Evolutionary conservation across 192 early-diverging fungal genomes (phyloP), one percentile per base, ranked within the genome.

Genomic region (Lobosporangium transversale): DNA sequence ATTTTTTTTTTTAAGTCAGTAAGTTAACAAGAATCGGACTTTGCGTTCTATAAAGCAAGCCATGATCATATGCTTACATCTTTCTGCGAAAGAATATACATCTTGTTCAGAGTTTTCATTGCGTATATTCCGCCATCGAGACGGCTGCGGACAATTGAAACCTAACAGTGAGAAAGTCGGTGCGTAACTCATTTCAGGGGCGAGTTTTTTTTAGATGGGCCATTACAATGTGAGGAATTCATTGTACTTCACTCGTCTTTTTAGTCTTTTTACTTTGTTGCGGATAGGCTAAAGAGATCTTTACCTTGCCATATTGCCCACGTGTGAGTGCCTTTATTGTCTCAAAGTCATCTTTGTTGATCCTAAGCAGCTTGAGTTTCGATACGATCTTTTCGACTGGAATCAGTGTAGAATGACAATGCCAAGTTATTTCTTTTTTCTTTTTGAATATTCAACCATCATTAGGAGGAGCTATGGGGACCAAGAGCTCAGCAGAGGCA

Each of bases 81-180:
- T 85, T 81, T 94, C 89, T 17, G 90, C 68, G 18, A 94, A 56
- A 33, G 93, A 87, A 79, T 94, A 85, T 65, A 79, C 84, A 54
- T 94, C 79, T 80, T 93, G 55, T 86, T 83, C 17, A 94, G 80
- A 3, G 94, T 86, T 58, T 94, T 94, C 90, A 94, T 91, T n/a
- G 93, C 93, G 59, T 93, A 94, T 5, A 92, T 89, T 42, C 89
- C 81, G 47, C 84, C 83, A 69, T 92, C 87, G 12, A 83, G 75
- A 45, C 89, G 93, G 60, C 87, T 86, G 17, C 85, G 80, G 8
- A 97, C 94, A 33, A 97, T 89, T 44, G 90, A 92, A 18, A 96
- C 92, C 89, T 92, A 21, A 4, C 7, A 4, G 7, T 20, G 45
- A 37, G 10, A 4, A 55, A 33, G 7, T 0, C 2, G n/a, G 26